Evolutionary conservation across 306 rosid genomes (phyloP).

Genomic region (Senna tora): DNA sequence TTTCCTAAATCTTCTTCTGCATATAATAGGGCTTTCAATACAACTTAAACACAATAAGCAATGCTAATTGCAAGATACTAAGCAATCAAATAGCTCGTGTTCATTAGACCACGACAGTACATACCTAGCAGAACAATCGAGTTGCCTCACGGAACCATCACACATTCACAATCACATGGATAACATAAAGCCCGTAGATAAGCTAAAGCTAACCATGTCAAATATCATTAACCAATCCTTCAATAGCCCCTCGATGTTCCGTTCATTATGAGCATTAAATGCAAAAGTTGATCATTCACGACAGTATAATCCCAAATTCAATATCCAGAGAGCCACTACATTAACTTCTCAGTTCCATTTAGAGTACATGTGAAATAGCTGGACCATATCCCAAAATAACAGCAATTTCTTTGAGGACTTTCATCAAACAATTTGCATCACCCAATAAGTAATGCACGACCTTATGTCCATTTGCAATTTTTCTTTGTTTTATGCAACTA

Average conservation of each 20-base stretch:
- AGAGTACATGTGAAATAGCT: slow-evolving; percentile 25
- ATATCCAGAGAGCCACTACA: neutral
- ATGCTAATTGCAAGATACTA: no score
- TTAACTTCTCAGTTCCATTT: slow-evolving; percentile 11
- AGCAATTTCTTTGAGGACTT: slow-evolving; percentile 39
- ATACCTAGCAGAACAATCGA: neutral
- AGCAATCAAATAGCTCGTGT: no score
- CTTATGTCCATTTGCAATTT: neutral
- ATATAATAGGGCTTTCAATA: no score
- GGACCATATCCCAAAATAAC: slow-evolving; percentile 46
- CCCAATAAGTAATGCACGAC: neutral
- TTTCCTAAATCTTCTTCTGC: no score
- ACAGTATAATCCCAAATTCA: neutral
- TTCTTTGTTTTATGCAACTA: neutral
- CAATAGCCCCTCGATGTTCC: neutral
- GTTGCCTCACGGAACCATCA: slow-evolving; percentile 42
- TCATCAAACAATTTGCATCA: slow-evolving; percentile 31
- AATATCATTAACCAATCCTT: slow-evolving; percentile 30
- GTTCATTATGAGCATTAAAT: neutral
- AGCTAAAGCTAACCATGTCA: slow-evolving; percentile 10
- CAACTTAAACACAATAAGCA: no score
- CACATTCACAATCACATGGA: no score
- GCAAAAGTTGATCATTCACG: neutral
- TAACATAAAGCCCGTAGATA: slow-evolving; percentile 13
- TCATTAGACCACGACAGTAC: no score